Evolutionary conservation across 1,139 yeast genomes (phyloP), one percentile per base, ranked within the genome.

Genomic region (Debaryomyces psychrophilus): DNA sequence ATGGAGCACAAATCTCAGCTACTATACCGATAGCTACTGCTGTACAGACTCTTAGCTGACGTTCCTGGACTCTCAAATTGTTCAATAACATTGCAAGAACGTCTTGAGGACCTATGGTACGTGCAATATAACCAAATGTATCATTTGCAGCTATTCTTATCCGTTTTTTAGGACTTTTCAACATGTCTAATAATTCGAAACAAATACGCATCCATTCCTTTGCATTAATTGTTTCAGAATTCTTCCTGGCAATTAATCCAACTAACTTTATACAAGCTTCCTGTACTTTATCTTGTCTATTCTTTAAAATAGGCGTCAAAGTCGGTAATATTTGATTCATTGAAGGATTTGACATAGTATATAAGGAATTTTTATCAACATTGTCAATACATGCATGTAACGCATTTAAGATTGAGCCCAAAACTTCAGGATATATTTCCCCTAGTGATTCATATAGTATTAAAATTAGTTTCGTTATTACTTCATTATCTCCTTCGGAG

Each of bases 21-120:
- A 95, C 96, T 57, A 95, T 92, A 31, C 97, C 99, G 56, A 95
- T 89, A 0, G 99, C 99, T 36, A 95, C 98, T 1, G 99, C 97
- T 0, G 99, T 90, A 62, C 97, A 92, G 9, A 95, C 97, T 59
- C 99, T 85, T 38, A 90, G 75, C 65, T 95, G 99, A 61, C 99
- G 88, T 60, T 93, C 99, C 63, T 93, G 98, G 4, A 92, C 96
- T 49, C 90, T 77, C 52, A 95, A 71, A 56, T 93, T 93, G 55
- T 88, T 89, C 47, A 95, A 71, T 31, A 95, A 69, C 55, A 96
- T 87, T 0, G 88, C 93, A 28, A 93, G 69, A 2, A 95, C 96
- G 64, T 93, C 99, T 52, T 90, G 95, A 0, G 99, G 99, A 0
- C 99, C 99, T 47, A 95, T 87, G 0, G 97, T 96, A 54, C 81